Evolutionary conservation across 257 asterid genomes (phyloP).

Genomic region (Solanum chiquidenum): DNA sequence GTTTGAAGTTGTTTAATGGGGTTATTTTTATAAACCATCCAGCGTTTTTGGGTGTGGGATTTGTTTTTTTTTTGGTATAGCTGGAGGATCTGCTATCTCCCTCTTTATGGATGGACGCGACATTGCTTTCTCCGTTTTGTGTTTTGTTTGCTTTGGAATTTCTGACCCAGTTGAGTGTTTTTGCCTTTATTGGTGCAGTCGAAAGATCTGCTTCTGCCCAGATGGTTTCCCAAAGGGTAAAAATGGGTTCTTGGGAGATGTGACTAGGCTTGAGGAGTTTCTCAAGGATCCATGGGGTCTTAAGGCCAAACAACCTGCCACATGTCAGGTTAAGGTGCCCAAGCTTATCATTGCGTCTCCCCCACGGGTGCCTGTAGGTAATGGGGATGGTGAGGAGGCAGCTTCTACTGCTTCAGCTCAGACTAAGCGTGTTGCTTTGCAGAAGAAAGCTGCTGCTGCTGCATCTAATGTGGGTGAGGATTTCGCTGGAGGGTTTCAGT

Average conservation of each 20-base stretch:
- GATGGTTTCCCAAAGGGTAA: conserved; percentile 62
- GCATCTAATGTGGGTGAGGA: conserved; percentile 75
- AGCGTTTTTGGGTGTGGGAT: not conserved
- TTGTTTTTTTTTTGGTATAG: not conserved
- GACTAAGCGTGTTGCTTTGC: conserved; percentile 76
- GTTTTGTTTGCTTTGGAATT: not conserved
- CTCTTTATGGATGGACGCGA: not conserved
- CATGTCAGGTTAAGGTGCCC: conserved; percentile 83
- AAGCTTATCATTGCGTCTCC: conserved; percentile 42
- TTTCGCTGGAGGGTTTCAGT: conserved; percentile 62
- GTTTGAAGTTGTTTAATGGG: not conserved
- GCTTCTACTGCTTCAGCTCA: conserved; percentile 52
- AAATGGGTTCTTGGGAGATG: conserved; percentile 54
- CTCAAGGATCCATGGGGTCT: conserved; percentile 80
- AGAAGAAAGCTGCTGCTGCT: conserved; percentile 84
- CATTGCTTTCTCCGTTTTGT: not conserved
- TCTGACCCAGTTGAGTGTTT: conserved; percentile 16
- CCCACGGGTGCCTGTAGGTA: not conserved
- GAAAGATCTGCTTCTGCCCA: conserved; percentile 74
- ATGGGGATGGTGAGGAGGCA: conserved; percentile 40
- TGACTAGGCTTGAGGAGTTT: conserved; percentile 61
- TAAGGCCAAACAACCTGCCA: conserved; percentile 56
- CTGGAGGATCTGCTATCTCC: not conserved
- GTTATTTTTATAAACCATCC: not conserved
- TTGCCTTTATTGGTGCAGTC: conserved; percentile 45